phyloP scores from a whole-genome alignment of 345 rosid genomes.

The Euclidium syriacum region DNA sequence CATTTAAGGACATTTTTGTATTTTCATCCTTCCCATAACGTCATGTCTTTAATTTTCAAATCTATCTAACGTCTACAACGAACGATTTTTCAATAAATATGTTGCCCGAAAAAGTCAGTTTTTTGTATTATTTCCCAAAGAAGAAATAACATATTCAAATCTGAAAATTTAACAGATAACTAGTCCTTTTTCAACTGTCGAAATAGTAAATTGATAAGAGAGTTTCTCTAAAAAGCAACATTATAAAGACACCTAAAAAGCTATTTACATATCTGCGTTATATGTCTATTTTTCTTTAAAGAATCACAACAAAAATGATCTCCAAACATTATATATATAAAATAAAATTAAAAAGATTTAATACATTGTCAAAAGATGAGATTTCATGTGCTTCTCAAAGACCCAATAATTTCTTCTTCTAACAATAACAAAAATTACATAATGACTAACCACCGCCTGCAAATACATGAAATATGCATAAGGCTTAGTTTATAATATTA shows the following conservation, averaged over 20 bases:
- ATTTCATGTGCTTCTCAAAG: constrained; percentile 20
- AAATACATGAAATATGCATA: constrained; percentile 14
- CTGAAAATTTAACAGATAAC: not conserved
- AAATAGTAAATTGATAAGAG: not conserved
- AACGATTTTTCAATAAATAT: no score
- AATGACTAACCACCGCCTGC: constrained; percentile 11
- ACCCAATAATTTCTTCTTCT: constrained; percentile 9
- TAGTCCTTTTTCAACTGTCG: not conserved
- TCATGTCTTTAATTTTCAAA: not conserved
- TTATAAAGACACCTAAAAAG: not conserved
- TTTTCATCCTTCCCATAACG: not conserved
- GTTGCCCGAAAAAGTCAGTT: not conserved
- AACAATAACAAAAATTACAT: constrained; percentile 15
- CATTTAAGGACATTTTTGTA: not conserved
- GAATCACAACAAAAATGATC: constrained; percentile 19
- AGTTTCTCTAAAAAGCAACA: not conserved
- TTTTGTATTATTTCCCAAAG: not conserved
- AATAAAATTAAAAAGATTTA: not conserved
- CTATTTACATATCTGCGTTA: not conserved
- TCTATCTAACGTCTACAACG: not conserved
- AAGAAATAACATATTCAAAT: not conserved
- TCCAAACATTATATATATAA: not conserved
- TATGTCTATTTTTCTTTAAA: not conserved
- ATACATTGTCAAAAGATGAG: constrained; percentile 27
- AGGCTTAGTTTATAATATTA: not conserved